phyloP scores from a whole-genome alignment of 1,284 basidiomycete species.

The Austroboletus rostrupii region DNA sequence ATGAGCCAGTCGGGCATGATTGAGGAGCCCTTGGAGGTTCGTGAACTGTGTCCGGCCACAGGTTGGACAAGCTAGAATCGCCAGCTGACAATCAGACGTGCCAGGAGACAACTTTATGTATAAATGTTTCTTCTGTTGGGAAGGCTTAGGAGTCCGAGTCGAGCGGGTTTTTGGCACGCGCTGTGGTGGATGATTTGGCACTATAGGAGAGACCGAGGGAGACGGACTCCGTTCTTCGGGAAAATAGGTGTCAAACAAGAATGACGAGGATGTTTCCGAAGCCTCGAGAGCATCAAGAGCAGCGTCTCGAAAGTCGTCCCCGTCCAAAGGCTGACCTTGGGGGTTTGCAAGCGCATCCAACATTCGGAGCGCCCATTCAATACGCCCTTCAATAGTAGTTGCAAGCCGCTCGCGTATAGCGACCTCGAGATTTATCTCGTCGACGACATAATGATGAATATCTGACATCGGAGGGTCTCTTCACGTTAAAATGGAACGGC shows the following conservation, averaged over 20 bases:
- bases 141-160: conserved; percentile 31
- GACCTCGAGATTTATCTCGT: conserved; percentile 66
- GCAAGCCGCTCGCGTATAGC: conserved; percentile 52
- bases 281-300: conserved; percentile 55
- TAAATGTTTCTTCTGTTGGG: conserved; percentile 40
- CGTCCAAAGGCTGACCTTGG: conserved; percentile 15
- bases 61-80: conserved; percentile 54
- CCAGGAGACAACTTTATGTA: conserved; percentile 38
- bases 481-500: background rate
- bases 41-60: conserved; percentile 64
- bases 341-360: conserved; percentile 43
- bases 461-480: conserved; percentile 17
- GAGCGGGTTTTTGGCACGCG: conserved; percentile 35
- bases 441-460: conserved; percentile 24
- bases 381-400: conserved; percentile 54
- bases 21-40: conserved; percentile 71
- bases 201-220: conserved; percentile 18
- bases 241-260: conserved; percentile 40
- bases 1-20: conserved; percentile 69
- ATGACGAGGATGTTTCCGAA: conserved; percentile 49
- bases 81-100: conserved; percentile 33
- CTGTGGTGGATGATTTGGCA: conserved; percentile 15
- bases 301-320: conserved; percentile 42
- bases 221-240: conserved; percentile 31
- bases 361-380: conserved; percentile 61